Evolutionary conservation across 768 basidiomycete genomes (phyloP), one percentile per base, ranked within the genome.

Genomic region (Zangia roseola): DNA sequence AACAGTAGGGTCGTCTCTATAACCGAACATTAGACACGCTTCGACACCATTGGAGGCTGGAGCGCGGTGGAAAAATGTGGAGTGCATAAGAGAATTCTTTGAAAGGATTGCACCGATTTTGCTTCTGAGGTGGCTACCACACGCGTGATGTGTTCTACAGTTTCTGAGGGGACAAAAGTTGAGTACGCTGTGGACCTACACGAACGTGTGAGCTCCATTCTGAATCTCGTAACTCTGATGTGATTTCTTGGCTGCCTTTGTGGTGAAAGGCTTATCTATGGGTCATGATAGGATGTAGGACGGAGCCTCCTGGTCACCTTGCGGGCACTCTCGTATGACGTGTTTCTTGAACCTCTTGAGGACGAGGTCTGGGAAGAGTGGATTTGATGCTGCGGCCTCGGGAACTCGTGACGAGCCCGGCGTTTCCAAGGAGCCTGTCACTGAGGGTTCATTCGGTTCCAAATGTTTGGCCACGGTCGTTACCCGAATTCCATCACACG

Each of bases 391-490:
- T 25, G 28, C 40, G 2, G 21, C n/a, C n/a, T n/a, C n/a, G 30
- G 23, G 34, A 34, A 25, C 8, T 21, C 12, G 16, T 34, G 52
- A 10, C 28, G 12, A 13, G 31, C 14, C 31, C n/a, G n/a, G n/a
- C n/a, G n/a, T n/a, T n/a, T n/a, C n/a, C n/a, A n/a, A n/a, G n/a
- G n/a, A n/a, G n/a, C n/a, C n/a, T n/a, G n/a, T n/a, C n/a, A n/a
- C 12, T 86, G 79, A 33, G 74, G 72, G 54, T 91, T 91, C 24
- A 87, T 81, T 57, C 82, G 86, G 47, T 78, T 80, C 77, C 88
- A 91, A 0, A 89, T 88, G 59, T 89, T 90, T 1, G 86, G 79
- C 62, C 1, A 83, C 87, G 25, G 73, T 64, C 44, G 40, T 88
- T 73, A 3, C 69, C 59, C 0, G 83, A 76, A 54, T 89, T n/a